Evolutionary conservation across 768 basidiomycete genomes (phyloP), one percentile per base, ranked within the genome.

Genomic region (Lyophyllum decastes): DNA sequence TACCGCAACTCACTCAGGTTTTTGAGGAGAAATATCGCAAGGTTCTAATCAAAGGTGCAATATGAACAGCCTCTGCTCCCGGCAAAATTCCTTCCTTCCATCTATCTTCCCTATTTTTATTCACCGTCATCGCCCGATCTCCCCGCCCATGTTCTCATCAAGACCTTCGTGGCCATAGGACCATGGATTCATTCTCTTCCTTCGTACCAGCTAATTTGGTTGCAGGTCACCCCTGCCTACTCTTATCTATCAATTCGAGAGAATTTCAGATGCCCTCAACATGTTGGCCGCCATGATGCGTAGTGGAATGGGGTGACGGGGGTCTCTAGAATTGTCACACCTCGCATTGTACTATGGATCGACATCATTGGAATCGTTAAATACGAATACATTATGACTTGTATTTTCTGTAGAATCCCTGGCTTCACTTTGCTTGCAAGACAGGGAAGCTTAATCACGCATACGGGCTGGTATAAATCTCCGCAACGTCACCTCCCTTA

Each of bases 381-480:
- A 57, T 57, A 57, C 38, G 38, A 51, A 49, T 24, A 9, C 53
- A 47, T 21, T 35, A 51, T 46, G 11, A 50, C 33, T 21, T 12
- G 35, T 38, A 30, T 30, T 10, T 4, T 30, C 5, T 5, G 30
- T 10, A 30, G 2, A 17, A 47, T 6, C 34, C 52, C 10, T 16
- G 11, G 33, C 30, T 30, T 4, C 30, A 30, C 5, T 30, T 30
- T 30, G 30, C 30, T 30, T 30, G 30, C 30, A 30, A 30, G 30
- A 30, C 26, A 38, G 19, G 8, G 5, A 24, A 26, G 2, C 8
- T 30, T 52, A 95, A 73, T 94, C 93, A 24, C 95, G 85, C 94
- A 95, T 94, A 14, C 95, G 80, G 0, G 95, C 92, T 1, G 95
- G 95, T 40, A 96, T 85, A 69, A 95, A 98, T 38, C 95, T 78